phyloP scores from a whole-genome alignment of 140 eudicot genomes.

The Oenanthe javanica region DNA sequence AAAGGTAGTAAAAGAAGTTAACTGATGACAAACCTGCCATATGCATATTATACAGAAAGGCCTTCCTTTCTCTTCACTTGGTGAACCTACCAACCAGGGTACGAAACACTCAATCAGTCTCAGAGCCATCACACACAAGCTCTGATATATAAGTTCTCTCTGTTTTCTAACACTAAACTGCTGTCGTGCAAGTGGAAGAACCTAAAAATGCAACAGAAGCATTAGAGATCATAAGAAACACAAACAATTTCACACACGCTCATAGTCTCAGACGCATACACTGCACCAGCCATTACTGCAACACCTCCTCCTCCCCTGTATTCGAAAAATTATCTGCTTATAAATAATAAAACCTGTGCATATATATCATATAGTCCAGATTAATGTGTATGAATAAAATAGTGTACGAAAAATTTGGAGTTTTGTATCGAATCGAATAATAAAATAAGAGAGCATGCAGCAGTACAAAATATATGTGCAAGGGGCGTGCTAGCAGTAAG shows the following conservation, averaged over 20 bases:
- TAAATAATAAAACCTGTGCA: too few relatives aligned
- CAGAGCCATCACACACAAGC: conserved; percentile 93
- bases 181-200: conserved; percentile 37
- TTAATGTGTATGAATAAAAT: too few relatives aligned
- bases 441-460: too few relatives aligned
- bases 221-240: too few relatives aligned
- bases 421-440: too few relatives aligned
- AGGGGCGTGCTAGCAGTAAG: too few relatives aligned
- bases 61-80: conserved; percentile 71
- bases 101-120: conserved; percentile 82
- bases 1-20: background rate
- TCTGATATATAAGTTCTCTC: conserved; percentile 64
- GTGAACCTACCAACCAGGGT: conserved; percentile 89
- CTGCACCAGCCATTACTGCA: conserved; percentile 58
- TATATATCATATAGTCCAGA: too few relatives aligned
- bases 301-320: conserved; percentile 50
- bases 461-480: too few relatives aligned
- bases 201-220: too few relatives aligned
- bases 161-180: conserved; percentile 64
- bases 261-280: too few relatives aligned
- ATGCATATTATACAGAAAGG: conserved; percentile 75
- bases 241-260: too few relatives aligned
- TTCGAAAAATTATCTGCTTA: background rate
- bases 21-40: conserved; percentile 74
- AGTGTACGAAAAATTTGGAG: too few relatives aligned